Conservation (phyloP, 148 eudicot species). For the Rhododendron molle region DNA sequence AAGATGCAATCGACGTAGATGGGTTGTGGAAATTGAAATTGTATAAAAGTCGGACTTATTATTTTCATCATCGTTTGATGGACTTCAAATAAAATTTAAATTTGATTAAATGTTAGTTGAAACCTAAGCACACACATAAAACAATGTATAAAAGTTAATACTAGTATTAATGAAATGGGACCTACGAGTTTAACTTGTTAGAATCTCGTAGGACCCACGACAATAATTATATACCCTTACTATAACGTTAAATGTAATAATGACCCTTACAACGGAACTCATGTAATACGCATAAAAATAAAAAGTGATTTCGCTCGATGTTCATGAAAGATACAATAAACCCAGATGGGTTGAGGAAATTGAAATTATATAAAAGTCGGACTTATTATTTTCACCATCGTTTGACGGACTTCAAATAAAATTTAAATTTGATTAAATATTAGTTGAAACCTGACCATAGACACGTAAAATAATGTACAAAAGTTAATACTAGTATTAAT, state of each 20-base stretch:
- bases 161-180: background rate
- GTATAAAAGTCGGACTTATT: too few species aligned
- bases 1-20: background rate
- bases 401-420: background rate
- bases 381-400: background rate
- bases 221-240: too few species aligned
- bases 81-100: background rate
- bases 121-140: too few species aligned
- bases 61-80: background rate
- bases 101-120: background rate
- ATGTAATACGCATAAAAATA: background rate
- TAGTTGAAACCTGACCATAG: background rate
- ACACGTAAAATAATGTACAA: too few species aligned
- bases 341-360: background rate
- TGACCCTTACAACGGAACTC: too few species aligned
- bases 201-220: background rate
- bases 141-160: too few species aligned
- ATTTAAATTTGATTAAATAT: too few species aligned
- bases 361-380: background rate
- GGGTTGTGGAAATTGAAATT: background rate
- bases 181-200: background rate
- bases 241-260: too few species aligned
- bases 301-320: background rate
- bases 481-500: background rate
- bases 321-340: background rate